Base-by-base conservation (phyloP, 768 basidiomycete genomes). In the Trametes cinnabarina region DNA sequence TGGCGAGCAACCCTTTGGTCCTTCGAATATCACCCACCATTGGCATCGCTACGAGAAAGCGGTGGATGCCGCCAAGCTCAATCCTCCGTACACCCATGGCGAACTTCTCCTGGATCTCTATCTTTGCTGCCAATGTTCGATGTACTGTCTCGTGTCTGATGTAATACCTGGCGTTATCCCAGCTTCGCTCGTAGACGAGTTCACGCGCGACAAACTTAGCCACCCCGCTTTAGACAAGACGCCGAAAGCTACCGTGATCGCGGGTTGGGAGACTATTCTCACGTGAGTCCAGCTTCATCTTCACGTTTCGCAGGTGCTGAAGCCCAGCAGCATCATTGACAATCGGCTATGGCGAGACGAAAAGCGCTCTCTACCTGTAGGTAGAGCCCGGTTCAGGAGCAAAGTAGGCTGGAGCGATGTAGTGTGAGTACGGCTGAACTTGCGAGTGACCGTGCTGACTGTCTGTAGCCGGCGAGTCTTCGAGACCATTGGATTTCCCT, bases 101-200 rank as follows among this genome's bases (percentile, higher is more conserved):
- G 68, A 73, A 28, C 82, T 78, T 57, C 69, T 88, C 26, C 73
- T 93, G 40, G 90, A 93, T 69, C 77, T 92, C 26, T 93, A 88
- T 66, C 75, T 92, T 43, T 94, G 92, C 69, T 93, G 92, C 66
- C 91, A 92, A 66, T 94, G 92, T 70, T 85, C 85, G 22, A 72
- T 87, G 61, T 89, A 87, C 66, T 84, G 86, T 63, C 76, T 90
- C 37, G 85, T 82, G 1, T 90, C 87, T 22, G 77, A 80, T 15
- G 74, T 86, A 50, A 85, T 92, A 46, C 83, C 90, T 35, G 91
- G 88, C 4, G 84, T 93, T 41, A 77, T 94, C 57, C 83, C 87
- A 8, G 71, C 76, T 47, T 81, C 81, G 61, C 73, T 79, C 55
- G 72, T 89, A 63, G 84, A 90, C 30, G 84, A 84, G 57, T 82